These are phyloP conservation scores for Saccharum spontaneum DNA, from an alignment of 176 grass and related monocot species.

Conservation along the genomic window DNA sequence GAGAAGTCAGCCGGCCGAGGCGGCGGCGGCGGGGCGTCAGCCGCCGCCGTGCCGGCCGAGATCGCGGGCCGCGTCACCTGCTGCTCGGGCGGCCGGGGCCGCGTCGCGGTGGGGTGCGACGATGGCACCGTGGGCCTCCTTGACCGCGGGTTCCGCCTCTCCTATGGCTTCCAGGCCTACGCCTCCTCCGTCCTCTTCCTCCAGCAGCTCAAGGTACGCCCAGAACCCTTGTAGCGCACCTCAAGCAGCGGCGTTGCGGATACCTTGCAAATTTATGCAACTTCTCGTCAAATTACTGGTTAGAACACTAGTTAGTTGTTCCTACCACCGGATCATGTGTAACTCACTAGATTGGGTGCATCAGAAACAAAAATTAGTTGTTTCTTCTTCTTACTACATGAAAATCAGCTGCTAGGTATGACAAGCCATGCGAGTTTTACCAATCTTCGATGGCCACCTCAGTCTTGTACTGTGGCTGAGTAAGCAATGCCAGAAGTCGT, in stretches of 20 bases:
- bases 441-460: neutral
- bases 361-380: neutral
- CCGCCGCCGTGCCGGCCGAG: constrained; percentile 59
- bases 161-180: constrained; percentile 66
- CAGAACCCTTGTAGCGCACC: neutral
- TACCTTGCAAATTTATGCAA: neutral
- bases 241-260: neutral
- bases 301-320: neutral
- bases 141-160: constrained; percentile 71
- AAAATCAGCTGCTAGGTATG: constrained; percentile 25
- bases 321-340: neutral
- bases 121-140: constrained; percentile 78
- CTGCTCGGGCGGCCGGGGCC: constrained; percentile 75
- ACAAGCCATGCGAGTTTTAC: neutral
- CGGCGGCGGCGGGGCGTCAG: constrained; percentile 2
- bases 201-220: constrained; percentile 89
- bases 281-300: neutral
- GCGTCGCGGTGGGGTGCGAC: constrained; percentile 81
- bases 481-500: neutral
- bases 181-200: constrained; percentile 75
- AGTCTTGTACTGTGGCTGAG: neutral
- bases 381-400: neutral
- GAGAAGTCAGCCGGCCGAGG: constrained; percentile 68
- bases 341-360: neutral
- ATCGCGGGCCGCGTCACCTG: constrained; percentile 65